Percentiles rank a stretch among this genome's conserved stretches.
phyloP scores from a whole-genome alignment of 2,329 filamentous ascomycete genomes.

The Dactylellina drechsleri region DNA sequence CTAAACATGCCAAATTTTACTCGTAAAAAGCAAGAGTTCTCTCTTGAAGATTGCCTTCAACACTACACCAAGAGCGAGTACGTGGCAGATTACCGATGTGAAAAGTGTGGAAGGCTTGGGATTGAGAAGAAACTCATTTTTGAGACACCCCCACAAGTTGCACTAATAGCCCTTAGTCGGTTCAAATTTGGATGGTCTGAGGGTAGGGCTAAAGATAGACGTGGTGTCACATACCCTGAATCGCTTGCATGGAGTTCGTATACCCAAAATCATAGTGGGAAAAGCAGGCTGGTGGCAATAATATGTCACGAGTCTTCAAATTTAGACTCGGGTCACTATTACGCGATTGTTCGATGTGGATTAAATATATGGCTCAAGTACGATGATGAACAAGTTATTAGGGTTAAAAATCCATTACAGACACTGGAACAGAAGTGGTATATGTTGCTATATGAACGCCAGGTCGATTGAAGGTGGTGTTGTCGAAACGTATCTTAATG shows the following conservation, averaged over 20 bases:
- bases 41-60: conserved; percentile 27
- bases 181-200: conserved; percentile 28
- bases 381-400: conserved; percentile 23
- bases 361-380: conserved; percentile 35
- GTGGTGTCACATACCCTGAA: conserved; percentile 33
- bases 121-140: conserved; percentile 32
- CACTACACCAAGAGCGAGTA: conserved; percentile 28
- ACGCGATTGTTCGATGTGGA: conserved; percentile 19
- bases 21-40: neutral
- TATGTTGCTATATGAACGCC: conserved; percentile 31
- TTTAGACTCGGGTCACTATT: conserved; percentile 21
- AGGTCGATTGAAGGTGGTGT: neutral
- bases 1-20: conserved; percentile 28
- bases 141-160: conserved; percentile 33
- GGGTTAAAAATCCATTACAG: conserved; percentile 15
- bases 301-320: conserved; percentile 37
- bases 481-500: too few relatives aligned
- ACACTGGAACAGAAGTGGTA: conserved; percentile 25
- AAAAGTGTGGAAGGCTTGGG: conserved; percentile 23
- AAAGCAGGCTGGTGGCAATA: conserved; percentile 31
- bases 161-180: conserved; percentile 31
- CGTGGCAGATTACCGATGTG: conserved; percentile 33
- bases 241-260: conserved; percentile 18
- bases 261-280: neutral
- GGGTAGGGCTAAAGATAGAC: conserved; percentile 34